A percentile compares a stretch with the other conserved stretches of the same genome.
Conservation (phyloP, 441 rosid genomes). For the Jatropha multifida region DNA sequence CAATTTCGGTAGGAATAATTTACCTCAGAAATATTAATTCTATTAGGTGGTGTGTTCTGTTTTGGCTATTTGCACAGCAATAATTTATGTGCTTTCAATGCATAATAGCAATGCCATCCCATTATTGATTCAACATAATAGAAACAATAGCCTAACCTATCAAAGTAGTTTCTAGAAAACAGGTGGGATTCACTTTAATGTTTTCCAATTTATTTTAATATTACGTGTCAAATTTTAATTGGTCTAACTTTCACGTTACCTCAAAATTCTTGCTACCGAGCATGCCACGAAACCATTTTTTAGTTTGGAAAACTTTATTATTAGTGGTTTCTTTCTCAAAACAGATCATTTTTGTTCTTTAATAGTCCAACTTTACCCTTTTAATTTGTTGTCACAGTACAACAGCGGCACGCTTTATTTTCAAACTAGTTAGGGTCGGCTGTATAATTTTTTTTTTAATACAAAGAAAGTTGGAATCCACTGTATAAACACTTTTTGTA, state of each 20-base stretch:
- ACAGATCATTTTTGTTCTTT: background rate
- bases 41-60: background rate
- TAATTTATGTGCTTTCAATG: constrained; percentile 5
- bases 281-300: background rate
- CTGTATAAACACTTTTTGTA: too few relatives aligned
- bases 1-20: background rate
- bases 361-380: background rate
- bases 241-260: background rate
- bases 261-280: background rate
- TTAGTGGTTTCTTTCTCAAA: background rate
- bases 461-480: too few relatives aligned
- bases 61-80: background rate
- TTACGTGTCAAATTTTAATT: background rate
- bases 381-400: background rate
- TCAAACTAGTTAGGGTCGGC: too few relatives aligned
- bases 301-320: background rate
- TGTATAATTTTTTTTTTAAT: too few relatives aligned
- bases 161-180: constrained; percentile 7
- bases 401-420: too few relatives aligned
- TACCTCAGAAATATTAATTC: background rate
- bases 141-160: background rate
- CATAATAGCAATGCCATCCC: too few relatives aligned
- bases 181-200: background rate
- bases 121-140: background rate
- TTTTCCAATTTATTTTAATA: background rate